Percentiles rank a stretch among this genome's conserved stretches.
These are phyloP conservation scores for Phalaenopsis aphrodite DNA, from an alignment of 106 monocot genomes.

Conservation along the genomic window DNA sequence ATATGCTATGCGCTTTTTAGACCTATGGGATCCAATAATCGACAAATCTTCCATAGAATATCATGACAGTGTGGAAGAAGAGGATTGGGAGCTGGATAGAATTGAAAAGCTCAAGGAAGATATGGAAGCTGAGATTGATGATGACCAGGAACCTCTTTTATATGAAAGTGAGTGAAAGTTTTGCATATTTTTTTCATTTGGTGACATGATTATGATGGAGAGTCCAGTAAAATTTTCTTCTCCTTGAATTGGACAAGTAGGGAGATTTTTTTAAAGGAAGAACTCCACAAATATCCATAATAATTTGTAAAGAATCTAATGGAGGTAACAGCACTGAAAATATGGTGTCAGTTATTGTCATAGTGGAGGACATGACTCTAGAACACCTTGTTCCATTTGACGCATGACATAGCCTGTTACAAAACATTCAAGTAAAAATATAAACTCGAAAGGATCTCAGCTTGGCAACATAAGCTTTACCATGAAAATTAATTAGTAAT, in stretches of 20 bases:
- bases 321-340: background rate
- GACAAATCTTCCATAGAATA: slow-evolving; percentile 61
- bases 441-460: too few species aligned
- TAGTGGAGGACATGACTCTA: too few species aligned
- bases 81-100: slow-evolving; percentile 94
- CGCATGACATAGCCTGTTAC: too few species aligned
- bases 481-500: too few species aligned
- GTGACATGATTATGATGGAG: background rate
- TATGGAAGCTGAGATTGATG: slow-evolving; percentile 96
- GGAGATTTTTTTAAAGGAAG: background rate
- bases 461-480: too few species aligned
- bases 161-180: slow-evolving; percentile 68
- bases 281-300: background rate
- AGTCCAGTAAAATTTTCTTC: background rate
- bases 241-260: background rate
- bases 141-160: slow-evolving; percentile 91
- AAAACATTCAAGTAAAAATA: too few species aligned
- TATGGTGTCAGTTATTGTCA: background rate
- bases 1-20: slow-evolving; percentile 98
- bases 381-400: too few species aligned
- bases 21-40: slow-evolving; percentile 92
- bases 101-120: slow-evolving; percentile 94
- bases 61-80: slow-evolving; percentile 44
- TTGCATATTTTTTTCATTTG: background rate
- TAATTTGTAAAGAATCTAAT: background rate